Evolutionary conservation across 2,329 filamentous ascomycete species (phyloP), one percentile per base, ranked within the genome.

Genomic region (Colletotrichum incanum): DNA sequence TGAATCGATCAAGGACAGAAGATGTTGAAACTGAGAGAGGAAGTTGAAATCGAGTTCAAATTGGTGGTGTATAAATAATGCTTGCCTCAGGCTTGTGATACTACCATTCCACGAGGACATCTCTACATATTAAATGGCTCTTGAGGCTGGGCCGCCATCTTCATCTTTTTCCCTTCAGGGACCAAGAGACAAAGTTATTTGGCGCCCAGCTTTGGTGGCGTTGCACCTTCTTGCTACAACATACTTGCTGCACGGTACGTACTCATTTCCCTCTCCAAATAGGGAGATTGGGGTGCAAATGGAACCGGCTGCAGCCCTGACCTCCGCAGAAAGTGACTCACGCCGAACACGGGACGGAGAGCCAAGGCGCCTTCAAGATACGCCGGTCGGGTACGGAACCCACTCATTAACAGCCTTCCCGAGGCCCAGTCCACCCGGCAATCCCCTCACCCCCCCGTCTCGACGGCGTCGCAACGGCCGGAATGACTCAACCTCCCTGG

Each of bases 291-390:
- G 12, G 54, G 34, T 39, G 52, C 20, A 18, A 9, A 23, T 41
- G 37, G 37, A 23, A 41, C 11, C 52, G 34, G 1, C 39, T 31
- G 28, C 39, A 6, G 20, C 39, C 39, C 23, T 20, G 54, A 59
- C 49, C 50, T 55, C 49, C 49, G 20, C 43, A 37, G 34, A 23
- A 23, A 54, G 65, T 72, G 69, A 72, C 65, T 72, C 69, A 72
- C 69, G 59, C 69, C 69, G 69, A 69, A 69, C 18, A 59, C 43
- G 49, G 66, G 56, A 43, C 26, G 49, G 49, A 23, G 60, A 31
- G 28, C 28, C 28, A 31, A 31, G 28, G 28, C 28, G 28, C 26
- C 28, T 52, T 28, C 18, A 18, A 41, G 45, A 63, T n/a, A 5
- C 34, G 23, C 45, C 16, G 60, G 31, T 16, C 60, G 45, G 49